A percentile compares a stretch with the other conserved stretches of the same genome.
These are phyloP conservation scores for Sporisorium graminicola DNA, from an alignment of 1,284 basidiomycete species.

Conservation along the genomic window DNA sequence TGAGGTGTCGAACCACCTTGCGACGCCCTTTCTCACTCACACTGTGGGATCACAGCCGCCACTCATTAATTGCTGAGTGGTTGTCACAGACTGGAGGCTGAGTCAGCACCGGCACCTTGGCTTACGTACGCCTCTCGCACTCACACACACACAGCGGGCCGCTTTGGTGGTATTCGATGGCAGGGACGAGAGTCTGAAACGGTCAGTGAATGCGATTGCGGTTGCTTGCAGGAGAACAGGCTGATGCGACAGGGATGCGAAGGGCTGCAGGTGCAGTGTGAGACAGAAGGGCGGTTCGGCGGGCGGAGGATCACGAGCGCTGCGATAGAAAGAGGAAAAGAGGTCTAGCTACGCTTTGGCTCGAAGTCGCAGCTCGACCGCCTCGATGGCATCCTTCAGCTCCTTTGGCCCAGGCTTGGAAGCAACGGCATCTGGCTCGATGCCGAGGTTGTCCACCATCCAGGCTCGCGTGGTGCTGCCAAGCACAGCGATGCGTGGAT, in stretches of 20 bases:
- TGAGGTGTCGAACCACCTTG: conserved; percentile 3
- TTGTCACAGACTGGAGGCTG: conserved; percentile 1
- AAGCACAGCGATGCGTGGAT: conserved; percentile 60
- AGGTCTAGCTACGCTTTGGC: conserved; percentile 1
- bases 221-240: not conserved
- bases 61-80: not conserved
- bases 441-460: conserved; percentile 56
- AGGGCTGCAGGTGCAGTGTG: not conserved
- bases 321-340: not conserved
- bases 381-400: conserved; percentile 61
- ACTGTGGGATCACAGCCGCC: not conserved
- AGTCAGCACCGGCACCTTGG: not conserved
- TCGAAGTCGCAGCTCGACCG: conserved; percentile 49
- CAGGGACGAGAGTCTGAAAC: not conserved
- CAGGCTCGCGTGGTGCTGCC: conserved; percentile 59
- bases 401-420: conserved; percentile 58
- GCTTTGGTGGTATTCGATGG: no score
- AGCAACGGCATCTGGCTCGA: conserved; percentile 63
- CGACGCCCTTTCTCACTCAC: not conserved
- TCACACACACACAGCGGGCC: not conserved
- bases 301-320: not conserved
- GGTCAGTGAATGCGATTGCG: not conserved
- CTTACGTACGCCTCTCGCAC: not conserved
- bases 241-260: not conserved
- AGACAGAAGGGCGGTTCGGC: not conserved